These are phyloP conservation scores for Penicillium steckii DNA, from an alignment of 495 filamentous ascomycete genomes.

Conservation along the genomic window DNA sequence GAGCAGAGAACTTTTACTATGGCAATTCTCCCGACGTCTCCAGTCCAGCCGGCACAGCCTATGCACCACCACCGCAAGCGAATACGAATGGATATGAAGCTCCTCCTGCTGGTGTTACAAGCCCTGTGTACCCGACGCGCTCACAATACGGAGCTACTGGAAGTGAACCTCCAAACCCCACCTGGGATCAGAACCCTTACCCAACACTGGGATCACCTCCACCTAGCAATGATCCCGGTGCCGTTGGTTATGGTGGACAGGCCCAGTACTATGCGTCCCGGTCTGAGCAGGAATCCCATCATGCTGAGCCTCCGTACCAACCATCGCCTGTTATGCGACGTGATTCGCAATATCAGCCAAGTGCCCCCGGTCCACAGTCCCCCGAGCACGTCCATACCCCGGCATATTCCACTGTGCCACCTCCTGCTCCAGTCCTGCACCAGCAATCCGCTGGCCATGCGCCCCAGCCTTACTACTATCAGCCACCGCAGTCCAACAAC, in stretches of 20 bases:
- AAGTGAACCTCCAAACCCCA: constrained; percentile 16
- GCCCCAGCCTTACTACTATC: constrained; percentile 38
- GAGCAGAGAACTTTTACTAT: constrained; percentile 80
- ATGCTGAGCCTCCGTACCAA: constrained; percentile 26
- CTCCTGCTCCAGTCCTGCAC: constrained; percentile 18
- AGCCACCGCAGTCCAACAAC: constrained; percentile 48
- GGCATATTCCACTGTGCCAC: constrained; percentile 31
- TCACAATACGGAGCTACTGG: constrained; percentile 24
- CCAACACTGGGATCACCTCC: constrained; percentile 31
- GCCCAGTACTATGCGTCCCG: constrained; percentile 33
- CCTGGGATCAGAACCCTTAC: constrained; percentile 31
- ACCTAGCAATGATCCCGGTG: constrained; percentile 17
- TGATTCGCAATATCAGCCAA: constrained; percentile 36
- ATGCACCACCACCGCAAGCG: constrained; percentile 43
- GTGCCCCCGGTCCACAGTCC: constrained; percentile 27
- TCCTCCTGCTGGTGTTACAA: constrained; percentile 20
- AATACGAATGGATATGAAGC: constrained; percentile 21
- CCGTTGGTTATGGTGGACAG: constrained; percentile 20
- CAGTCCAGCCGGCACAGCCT: constrained; percentile 34
- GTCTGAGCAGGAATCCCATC: constrained; percentile 26
- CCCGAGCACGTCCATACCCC: constrained; percentile 31
- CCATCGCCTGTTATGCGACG: constrained; percentile 27
- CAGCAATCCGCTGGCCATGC: constrained; percentile 30
- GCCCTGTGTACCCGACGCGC: constrained; percentile 24
- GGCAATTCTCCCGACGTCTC: constrained; percentile 55